Evolutionary conservation across 352 stramenopile species (phyloP), one percentile per base, ranked within the genome.

Genomic region (Phytopythium kandeliae): DNA sequence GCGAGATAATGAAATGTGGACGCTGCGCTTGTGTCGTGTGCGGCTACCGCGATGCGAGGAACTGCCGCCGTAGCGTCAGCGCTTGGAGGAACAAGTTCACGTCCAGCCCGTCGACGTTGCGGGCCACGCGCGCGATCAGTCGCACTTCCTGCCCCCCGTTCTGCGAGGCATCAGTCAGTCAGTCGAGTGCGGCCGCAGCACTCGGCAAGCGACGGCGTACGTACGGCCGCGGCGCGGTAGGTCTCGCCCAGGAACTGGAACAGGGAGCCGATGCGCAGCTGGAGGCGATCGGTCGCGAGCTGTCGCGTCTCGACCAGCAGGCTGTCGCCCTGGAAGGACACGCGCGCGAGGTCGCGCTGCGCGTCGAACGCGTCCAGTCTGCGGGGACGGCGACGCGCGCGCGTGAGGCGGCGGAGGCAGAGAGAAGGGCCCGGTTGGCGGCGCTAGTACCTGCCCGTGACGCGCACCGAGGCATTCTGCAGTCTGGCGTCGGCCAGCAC

Each of bases 181-280:
- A 52, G 16, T 21, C 4, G 6, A 34, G n/a, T n/a, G n/a, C n/a
- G n/a, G 24, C 63, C 38, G 54, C 25, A 13, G 35, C 13, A 26
- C n/a, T n/a, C n/a, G n/a, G n/a, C n/a, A n/a, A n/a, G n/a, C n/a
- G n/a, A n/a, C n/a, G n/a, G n/a, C n/a, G n/a, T n/a, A 50, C 22
- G 2, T 64, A 80, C 70, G 57, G 62, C 48, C 13, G 56, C 51
- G 13, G 13, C 51, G 9, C 38, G 42, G 51, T 88, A 77, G 13
- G 83, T 92, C 52, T 94, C 83, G 16, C 83, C 83, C 3, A 94
- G 51, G 46, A 94, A 92, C 53, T 94, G 83, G 36, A 89, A 92
- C 78, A 91, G 82, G 33, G 80, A 87, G 21, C 78, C 78, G 16
- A 91, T 50, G 13, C 63, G 64, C 55, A 93, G 61, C 13, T 77